Base-by-base conservation (phyloP, 345 rosid species). In the Boechera divaricarpa region DNA sequence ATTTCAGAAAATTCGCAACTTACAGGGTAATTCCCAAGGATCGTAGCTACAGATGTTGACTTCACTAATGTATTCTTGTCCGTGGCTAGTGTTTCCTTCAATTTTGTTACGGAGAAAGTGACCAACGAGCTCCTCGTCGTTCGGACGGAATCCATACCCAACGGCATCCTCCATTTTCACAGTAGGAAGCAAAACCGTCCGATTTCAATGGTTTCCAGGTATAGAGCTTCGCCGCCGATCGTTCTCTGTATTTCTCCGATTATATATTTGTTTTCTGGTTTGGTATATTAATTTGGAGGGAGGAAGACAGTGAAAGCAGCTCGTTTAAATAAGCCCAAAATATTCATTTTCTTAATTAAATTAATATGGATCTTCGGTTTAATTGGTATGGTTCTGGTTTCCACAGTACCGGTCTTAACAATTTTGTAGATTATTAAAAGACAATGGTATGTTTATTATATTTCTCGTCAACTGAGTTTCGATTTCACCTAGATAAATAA, bases 1-100 rank as follows among this genome's bases (percentile, higher is more conserved):
- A 2, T 3, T 35, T 4, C 32, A 10, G 31, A 10, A 68, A 24
- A 3, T 13, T 4, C 0, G 18, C 0, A 42, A 70, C 48, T 68
- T 77, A 84, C 87, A 53, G 2, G 83, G 88, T 44, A 90, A 41
- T 0, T 90, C 48, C 87, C 85, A 81, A 6, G 95, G 95, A 51
- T 90, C 90, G 1, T 5, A 73, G 42, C 48, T 36, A 74, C 73
- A 81, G 28, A 88, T 72, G 24, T 86, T 71, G 75, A 84, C 68
- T 36, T 81, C 87, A 7, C 54, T 63, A 31, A 90, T 80, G 10
- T 21, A 4, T 41, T 0, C 21, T 3, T 78, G 5, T 0, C 59
- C 63, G 31, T 72, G 70, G 10, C 2, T 3, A 18, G 8, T 6
- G 5, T 79, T 57, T 10, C 88, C 82, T 2, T 7, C 35, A 35